Evolutionary conservation across 2,329 filamentous ascomycete genomes (phyloP).

Genomic region (Pleochaeta shiraiana): DNA sequence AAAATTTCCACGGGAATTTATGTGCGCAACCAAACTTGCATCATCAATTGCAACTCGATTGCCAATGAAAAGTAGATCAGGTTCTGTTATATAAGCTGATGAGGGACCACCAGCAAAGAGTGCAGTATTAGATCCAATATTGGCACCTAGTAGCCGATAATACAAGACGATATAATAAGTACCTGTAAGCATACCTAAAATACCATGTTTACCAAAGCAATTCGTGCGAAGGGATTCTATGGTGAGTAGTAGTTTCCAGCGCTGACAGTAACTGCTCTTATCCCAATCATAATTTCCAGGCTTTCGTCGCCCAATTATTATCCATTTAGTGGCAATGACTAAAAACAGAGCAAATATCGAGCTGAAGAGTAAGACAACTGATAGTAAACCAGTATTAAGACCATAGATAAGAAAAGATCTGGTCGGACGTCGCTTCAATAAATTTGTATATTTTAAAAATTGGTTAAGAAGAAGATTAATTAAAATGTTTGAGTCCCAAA

Average conservation of each 20-base stretch:
- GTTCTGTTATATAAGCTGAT: slow-evolving; percentile 33
- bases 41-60: slow-evolving; percentile 32
- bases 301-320: slow-evolving; percentile 26
- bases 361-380: slow-evolving; percentile 23
- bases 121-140: slow-evolving; percentile 31
- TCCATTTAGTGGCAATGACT: slow-evolving; percentile 29
- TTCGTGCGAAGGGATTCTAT: slow-evolving; percentile 28
- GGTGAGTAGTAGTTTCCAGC: slow-evolving; percentile 32
- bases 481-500: slow-evolving; percentile 29
- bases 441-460: slow-evolving; percentile 15
- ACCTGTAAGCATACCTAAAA: slow-evolving; percentile 30
- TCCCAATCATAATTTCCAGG: slow-evolving; percentile 36
- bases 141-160: slow-evolving; percentile 30
- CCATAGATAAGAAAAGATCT: slow-evolving; percentile 21
- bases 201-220: slow-evolving; percentile 28
- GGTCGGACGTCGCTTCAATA: slow-evolving; percentile 12
- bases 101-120: slow-evolving; percentile 31
- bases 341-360: slow-evolving; percentile 19
- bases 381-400: slow-evolving; percentile 22
- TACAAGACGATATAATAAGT: slow-evolving; percentile 30
- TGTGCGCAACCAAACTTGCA: slow-evolving; percentile 31
- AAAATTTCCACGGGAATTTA: slow-evolving; percentile 34
- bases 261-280: slow-evolving; percentile 31
- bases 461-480: slow-evolving; percentile 24
- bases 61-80: slow-evolving; percentile 30